A percentile compares a stretch with the other conserved stretches of the same genome.
Evolutionary conservation across 2,329 filamentous ascomycete genomes (phyloP).

Genomic region (Didymella keratinophila): DNA sequence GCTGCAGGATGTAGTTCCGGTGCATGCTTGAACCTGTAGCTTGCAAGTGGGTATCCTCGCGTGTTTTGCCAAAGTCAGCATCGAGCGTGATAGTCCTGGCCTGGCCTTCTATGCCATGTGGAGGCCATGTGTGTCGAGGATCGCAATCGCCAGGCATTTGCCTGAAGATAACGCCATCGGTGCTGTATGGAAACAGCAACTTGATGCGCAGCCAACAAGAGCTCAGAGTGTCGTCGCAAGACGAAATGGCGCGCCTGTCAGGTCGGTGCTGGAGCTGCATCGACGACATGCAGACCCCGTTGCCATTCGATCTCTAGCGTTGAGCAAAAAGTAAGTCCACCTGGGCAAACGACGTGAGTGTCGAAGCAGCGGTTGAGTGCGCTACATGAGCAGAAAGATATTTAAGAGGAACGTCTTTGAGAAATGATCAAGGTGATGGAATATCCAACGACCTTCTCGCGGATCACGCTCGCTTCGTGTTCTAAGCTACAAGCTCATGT

Average conservation of each 20-base stretch:
- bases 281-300: neutral
- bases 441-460: neutral
- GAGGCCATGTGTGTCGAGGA: constrained; percentile 12
- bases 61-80: constrained; percentile 8
- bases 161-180: constrained; percentile 9
- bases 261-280: neutral
- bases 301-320: neutral
- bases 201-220: neutral
- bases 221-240: neutral
- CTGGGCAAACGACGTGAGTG: constrained; percentile 28
- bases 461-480: neutral
- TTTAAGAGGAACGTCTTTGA: neutral
- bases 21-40: constrained; percentile 7
- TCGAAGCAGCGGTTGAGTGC: constrained; percentile 14
- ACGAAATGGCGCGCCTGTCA: neutral
- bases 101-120: constrained; percentile 13
- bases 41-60: constrained; percentile 6
- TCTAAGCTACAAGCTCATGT: constrained; percentile 6
- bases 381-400: constrained; percentile 11
- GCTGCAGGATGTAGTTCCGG: constrained; percentile 14
- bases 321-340: constrained; percentile 13
- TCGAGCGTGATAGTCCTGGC: constrained; percentile 1
- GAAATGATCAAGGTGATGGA: constrained; percentile 1
- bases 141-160: constrained; percentile 1
- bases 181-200: neutral